Evolutionary conservation across 2,329 filamentous ascomycete genomes (phyloP), one percentile per base, ranked within the genome.

Genomic region (Claviceps sorghi): DNA sequence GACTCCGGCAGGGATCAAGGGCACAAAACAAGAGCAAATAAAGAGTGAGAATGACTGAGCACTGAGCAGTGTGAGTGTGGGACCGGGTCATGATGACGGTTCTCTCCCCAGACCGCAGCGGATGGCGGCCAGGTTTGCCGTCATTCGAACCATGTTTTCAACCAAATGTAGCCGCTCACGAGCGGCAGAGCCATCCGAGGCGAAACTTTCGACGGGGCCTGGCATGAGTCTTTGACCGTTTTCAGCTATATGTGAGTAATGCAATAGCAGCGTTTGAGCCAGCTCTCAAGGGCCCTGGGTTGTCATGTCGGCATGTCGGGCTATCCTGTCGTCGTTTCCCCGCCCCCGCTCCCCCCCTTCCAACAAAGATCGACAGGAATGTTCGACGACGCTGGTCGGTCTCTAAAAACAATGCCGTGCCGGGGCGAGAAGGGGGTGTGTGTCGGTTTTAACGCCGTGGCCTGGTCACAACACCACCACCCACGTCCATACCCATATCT

Each of bases 61-160:
- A 45, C 17, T 10, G 38, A n/a, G 38, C 38, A 41, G 5, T 2
- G 10, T 36, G 2, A 4, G 34, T 4, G 34, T 15, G n/a, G 43
- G 43, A 26, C 8, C 46, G 50, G 34, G n/a, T 50, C 34, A 52
- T 30, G 38, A 49, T 52, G 46, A 50, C 53, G 47, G 50, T 46
- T 40, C 29, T n/a, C n/a, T n/a, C n/a, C n/a, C 50, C 50, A 51
- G 53, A 54, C 50, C 38, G 29, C 21, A 30, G n/a, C 36, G 36
- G 36, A 42, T 9, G 29, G 17, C 19, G n/a, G 21, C 17, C 26
- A 3, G 26, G 26, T 26, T 13, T 15, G 21, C 32, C 32, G 46
- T 19, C 46, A 22, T 26, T 26, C 26, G 26, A 26, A 26, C 26
- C 36, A 34, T 22, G 19, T 38, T 19, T 49, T 19, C n/a, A 32